Evolutionary conservation across 805 yeast genomes (phyloP).

Genomic region (Yarrowia sp.): DNA sequence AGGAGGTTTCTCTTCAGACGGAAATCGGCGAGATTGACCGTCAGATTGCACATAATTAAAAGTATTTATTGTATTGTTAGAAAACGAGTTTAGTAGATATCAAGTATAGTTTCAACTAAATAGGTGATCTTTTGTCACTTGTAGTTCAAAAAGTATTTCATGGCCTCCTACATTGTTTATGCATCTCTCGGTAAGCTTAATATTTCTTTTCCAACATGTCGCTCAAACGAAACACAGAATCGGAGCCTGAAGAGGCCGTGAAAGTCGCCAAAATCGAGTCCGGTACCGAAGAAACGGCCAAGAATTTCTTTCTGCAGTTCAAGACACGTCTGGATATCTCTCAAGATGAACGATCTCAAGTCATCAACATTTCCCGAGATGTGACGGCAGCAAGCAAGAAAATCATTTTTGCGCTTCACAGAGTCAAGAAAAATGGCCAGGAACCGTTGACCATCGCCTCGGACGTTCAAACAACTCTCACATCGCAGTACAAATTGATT

Average conservation of each 20-base stretch:
- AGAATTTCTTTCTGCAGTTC: conserved; percentile 27
- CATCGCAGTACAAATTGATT: conserved; percentile 4
- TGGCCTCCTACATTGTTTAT: no score
- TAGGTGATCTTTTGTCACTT: no score
- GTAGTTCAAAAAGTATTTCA: no score
- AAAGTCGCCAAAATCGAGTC: conserved; percentile 19
- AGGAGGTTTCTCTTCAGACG: conserved; percentile 87
- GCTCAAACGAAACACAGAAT: conserved; percentile 8
- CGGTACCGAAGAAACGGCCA: conserved; percentile 11
- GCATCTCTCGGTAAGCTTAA: neutral
- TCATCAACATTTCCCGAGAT: conserved; percentile 52
- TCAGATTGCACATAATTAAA: conserved; percentile 45
- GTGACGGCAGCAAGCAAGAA: conserved; percentile 54
- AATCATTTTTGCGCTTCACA: conserved; percentile 47
- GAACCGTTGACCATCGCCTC: neutral
- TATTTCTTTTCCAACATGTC: conserved; percentile 14
- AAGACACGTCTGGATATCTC: conserved; percentile 42
- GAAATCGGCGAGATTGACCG: conserved; percentile 85
- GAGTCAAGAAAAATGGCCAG: conserved; percentile 32
- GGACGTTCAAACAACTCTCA: conserved; percentile 7
- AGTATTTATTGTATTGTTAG: conserved; percentile 25
- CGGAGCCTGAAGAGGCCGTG: neutral
- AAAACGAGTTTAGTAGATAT: neutral
- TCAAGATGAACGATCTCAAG: conserved; percentile 51
- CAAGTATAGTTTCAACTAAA: no score